Percentiles rank a stretch among this genome's conserved stretches.
Conservation (phyloP, 2,329 filamentous ascomycete species). For the Helotiales sp. region DNA sequence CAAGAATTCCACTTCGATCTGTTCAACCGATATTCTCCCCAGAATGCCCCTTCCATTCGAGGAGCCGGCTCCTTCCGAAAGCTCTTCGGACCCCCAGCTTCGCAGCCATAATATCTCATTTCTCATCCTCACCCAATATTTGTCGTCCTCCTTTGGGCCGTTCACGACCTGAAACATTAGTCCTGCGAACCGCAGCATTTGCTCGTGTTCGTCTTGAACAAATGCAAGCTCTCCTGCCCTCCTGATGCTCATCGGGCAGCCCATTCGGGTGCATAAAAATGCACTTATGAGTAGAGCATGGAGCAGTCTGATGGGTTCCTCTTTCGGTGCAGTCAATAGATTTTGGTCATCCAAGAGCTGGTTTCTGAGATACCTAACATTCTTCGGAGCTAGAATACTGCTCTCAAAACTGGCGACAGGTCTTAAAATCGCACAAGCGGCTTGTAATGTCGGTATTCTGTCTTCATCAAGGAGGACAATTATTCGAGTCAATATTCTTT, state of each 20-base stretch:
- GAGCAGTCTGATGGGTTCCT: slow-evolving; percentile 57
- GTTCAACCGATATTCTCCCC: slow-evolving; percentile 58
- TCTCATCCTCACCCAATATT: slow-evolving; percentile 61
- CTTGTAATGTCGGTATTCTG: slow-evolving; percentile 51
- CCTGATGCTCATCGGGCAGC: slow-evolving; percentile 50
- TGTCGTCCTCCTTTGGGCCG: slow-evolving; percentile 57
- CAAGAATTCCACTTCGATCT: slow-evolving; percentile 70
- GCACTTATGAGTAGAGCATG: slow-evolving; percentile 64
- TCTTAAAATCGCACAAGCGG: slow-evolving; percentile 47
- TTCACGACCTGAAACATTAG: slow-evolving; percentile 45
- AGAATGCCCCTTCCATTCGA: slow-evolving; percentile 49
- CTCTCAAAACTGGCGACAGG: slow-evolving; percentile 38
- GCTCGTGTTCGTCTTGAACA: slow-evolving; percentile 62
- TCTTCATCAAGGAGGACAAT: slow-evolving; percentile 61
- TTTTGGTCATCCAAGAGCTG: slow-evolving; percentile 61
- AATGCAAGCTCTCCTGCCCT: slow-evolving; percentile 64
- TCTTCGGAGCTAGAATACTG: slow-evolving; percentile 40
- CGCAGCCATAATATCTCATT: slow-evolving; percentile 72
- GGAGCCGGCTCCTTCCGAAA: slow-evolving; percentile 34
- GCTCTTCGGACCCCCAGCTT: slow-evolving; percentile 63
- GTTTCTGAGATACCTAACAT: slow-evolving; percentile 48
- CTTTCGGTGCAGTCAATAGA: slow-evolving; percentile 60
- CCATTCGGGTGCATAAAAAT: slow-evolving; percentile 53
- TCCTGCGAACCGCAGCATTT: slow-evolving; percentile 54
- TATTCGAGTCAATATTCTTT: slow-evolving; percentile 60